Base-by-base conservation (phyloP, 148 eudicot species). In the Selenicereus undatus region DNA sequence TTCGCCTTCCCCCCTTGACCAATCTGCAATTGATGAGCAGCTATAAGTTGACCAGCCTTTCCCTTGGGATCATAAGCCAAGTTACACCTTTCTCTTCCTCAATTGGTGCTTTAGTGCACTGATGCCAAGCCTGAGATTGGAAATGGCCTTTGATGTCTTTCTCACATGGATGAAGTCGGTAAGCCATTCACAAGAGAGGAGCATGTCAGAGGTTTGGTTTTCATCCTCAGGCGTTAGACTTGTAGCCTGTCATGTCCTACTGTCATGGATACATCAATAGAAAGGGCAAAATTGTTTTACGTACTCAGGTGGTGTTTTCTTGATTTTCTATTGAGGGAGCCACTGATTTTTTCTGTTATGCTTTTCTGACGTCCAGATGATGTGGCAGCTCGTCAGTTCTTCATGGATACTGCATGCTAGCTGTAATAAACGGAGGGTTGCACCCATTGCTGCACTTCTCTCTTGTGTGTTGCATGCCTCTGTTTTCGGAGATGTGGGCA, bases 371-470 rank as follows among this genome's bases (percentile, higher is more conserved):
- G 79, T 80, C 80, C 85, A 96, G 99, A 96, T 92, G 97, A 96
- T 96, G 90, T 96, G 98, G 98, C 87, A 76, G 52, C 82, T 96
- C 89, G 99, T 93, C 24, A 88, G 80, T 79, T 89, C 97, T 84
- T 92, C 97, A 58, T 96, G 99, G 99, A 85, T 94, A 83, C 84
- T 96, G 88, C 95, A 96, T 86, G 83, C 81, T 75, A 96, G 92
- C 86, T 93, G 97, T 88, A 92, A 96, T 77, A 96, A 96, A 86
- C 90, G 99, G 78, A 91, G 99, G 85, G 94, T 96, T 81, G 99
- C 98, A 64, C 97, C 97, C 52, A 93, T 94, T 85, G 99, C 99
- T 86, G 98, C 98, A 74, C 95, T 96, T 82, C 85, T 96, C 76
- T 96, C 99, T 73, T 94, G 93, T 81, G 91, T 96, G 29, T 85